These are phyloP conservation scores for Escallonia rubra DNA, from an alignment of 129 eudicot genomes.

Conservation along the genomic window DNA sequence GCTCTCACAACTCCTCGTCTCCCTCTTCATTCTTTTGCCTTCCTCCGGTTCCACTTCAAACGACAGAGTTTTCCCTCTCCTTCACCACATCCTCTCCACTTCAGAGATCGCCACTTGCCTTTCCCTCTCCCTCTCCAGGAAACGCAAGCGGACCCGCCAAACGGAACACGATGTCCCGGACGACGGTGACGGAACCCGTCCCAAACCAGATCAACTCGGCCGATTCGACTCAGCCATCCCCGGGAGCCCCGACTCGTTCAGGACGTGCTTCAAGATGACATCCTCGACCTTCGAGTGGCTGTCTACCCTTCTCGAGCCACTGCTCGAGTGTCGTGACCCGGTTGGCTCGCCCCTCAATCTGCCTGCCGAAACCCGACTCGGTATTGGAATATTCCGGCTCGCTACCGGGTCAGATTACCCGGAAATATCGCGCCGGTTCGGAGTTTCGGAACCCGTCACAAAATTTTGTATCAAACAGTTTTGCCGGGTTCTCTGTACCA, in stretches of 20 bases:
- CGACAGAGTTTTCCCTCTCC: constrained; percentile 28
- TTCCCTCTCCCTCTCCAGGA: constrained; percentile 33
- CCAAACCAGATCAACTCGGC: not conserved
- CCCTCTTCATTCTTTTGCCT: constrained; percentile 34
- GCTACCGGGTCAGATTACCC: constrained; percentile 59
- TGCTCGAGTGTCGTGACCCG: constrained; percentile 93
- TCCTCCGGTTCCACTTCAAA: constrained; percentile 17
- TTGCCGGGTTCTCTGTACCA: constrained; percentile 77
- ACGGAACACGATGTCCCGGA: constrained; percentile 17
- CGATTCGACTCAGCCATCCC: constrained; percentile 40
- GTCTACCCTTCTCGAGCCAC: constrained; percentile 63
- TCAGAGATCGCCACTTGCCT: constrained; percentile 46
- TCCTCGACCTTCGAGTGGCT: constrained; percentile 83
- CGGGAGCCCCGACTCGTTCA: constrained; percentile 51
- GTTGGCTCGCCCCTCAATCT: constrained; percentile 54
- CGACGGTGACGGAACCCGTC: constrained; percentile 5
- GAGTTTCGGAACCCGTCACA: constrained; percentile 50
- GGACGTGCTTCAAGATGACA: constrained; percentile 44
- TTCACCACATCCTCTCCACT: constrained; percentile 44
- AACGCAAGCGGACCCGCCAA: constrained; percentile 41
- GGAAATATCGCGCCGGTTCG: constrained; percentile 44
- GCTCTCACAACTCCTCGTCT: constrained; percentile 48
- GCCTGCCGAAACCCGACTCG: constrained; percentile 55
- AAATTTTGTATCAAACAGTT: constrained; percentile 68
- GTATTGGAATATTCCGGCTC: constrained; percentile 60